Base-by-base conservation (phyloP, 164 flowering plant genomes). In the Litsea cubeba region DNA sequence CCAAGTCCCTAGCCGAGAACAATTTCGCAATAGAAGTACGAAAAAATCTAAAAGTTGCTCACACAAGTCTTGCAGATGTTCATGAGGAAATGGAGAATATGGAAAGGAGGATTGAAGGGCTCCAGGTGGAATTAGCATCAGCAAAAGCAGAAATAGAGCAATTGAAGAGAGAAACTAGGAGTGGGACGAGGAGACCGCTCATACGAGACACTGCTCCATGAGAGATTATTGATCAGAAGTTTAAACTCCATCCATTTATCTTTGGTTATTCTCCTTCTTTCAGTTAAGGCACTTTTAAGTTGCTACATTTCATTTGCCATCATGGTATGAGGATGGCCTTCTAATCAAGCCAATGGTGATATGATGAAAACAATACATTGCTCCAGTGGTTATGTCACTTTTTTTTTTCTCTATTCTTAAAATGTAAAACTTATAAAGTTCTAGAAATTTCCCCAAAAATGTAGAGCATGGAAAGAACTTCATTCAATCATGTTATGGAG, bases 71-170 rank as follows among this genome's bases (percentile, higher is more conserved):
- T 14, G 75, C 85, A 89, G 89, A 81, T 63, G 90, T 95, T 69
- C 92, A 95, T 5, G 78, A 83, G 69, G 99, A 95, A 76, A 87
- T 88, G 74, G 93, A 91, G 78, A 85, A 54, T 76, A 77, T 89
- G 68, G 90, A 84, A 28, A 91, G 82, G 81, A 87, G 76, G 82
- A 87, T 77, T 64, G 90, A 84, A 76, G 91, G 83, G 76, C 87
- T 93, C 0, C 95, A 91, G 68, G 92, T 84, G 65, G 95, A 89
- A 69, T 60, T 93, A 76, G 91, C 87, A 12, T 71, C 88, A 28
- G 92, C 97, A 15, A 95, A 95, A 77, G 94, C 97, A 6, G 97
- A 93, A 67, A 89, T 93, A 74, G 77, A 91, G 81, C 81, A 89
- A 68, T 50, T 91, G 54, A 83, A 92, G 82, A 83, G 35, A 3